Evolutionary conservation across 2,329 filamentous ascomycete genomes (phyloP), one percentile per base, ranked within the genome.

Genomic region (Albophoma yamanashiensis): DNA sequence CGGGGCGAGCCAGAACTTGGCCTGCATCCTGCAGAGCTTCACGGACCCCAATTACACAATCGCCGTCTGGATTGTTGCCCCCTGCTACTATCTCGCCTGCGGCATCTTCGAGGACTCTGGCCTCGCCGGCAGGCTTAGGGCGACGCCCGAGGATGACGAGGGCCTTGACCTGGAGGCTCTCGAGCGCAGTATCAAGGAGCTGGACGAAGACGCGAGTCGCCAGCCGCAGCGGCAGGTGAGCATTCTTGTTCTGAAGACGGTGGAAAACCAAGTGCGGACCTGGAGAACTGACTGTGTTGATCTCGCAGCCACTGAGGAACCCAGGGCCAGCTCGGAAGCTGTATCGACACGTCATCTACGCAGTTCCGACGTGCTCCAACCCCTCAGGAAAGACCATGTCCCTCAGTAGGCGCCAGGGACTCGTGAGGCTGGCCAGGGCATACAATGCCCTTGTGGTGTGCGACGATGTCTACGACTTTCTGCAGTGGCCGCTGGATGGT

Each of bases 401-500:
- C 17, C 73, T 91, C 4, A 70, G 74, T 22, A 82, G 88, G 36
- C 83, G 94, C 4, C 76, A 86, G 63, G 78, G 78, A 14, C 80
- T 97, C 4, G 85, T 97, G 31, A 76, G 78, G n/a, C 74, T 97
- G 8, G 93, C 93, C 0, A 82, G 93, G 60, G 79, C 86, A 61
- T 85, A 88, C 70, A 87, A 97, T 71, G 91, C 90, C 8, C 80
- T 97, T n/a, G 74, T 97, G 59, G 80, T 97, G 36, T 84, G 84
- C 56, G 93, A 97, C 74, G 94, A 99, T 71, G 92, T 97, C 12
- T 99, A 99, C 70, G 93, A 97, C 71, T 88, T 93, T 65, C 79
- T 97, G 6, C 89, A 92, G 70, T 97, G 92, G 91, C 82, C 84
- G 2, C 67, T 77, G 0, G 69, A 75, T 53, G 57, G 68, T 68